Conservation (phyloP, 108 stramenopile genomes). For the Schizochytrium sp. region DNA sequence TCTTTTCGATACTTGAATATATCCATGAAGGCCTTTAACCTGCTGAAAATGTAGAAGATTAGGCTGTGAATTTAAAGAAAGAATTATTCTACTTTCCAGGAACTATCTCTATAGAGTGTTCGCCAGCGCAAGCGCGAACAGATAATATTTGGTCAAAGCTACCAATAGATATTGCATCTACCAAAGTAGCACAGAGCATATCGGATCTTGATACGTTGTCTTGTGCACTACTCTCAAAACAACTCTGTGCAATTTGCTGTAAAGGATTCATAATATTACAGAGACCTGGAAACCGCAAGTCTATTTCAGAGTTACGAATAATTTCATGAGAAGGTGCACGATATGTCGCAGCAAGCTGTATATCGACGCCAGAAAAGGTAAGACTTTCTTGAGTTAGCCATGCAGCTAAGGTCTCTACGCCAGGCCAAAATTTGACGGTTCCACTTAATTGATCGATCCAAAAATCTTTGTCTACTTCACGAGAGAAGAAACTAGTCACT, state of each 20-base stretch:
- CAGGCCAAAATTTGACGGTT: neutral
- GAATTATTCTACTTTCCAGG: no score
- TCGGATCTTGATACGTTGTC: neutral
- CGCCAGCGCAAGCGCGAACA: no score
- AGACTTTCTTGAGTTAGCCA: neutral
- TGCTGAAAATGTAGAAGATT: no score
- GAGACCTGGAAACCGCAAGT: neutral
- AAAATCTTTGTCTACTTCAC: neutral
- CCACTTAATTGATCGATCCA: neutral
- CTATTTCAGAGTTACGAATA: neutral
- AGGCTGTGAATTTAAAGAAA: no score
- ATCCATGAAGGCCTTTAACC: no score
- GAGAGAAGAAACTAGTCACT: neutral
- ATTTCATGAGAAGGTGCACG: neutral
- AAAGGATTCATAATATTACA: neutral
- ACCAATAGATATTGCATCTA: neutral
- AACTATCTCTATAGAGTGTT: no score
- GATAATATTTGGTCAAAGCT: neutral
- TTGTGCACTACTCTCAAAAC: neutral
- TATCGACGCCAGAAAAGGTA: neutral
- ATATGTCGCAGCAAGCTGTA: neutral
- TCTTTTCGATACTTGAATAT: no score
- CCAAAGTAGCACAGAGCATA: neutral
- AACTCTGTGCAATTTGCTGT: neutral
- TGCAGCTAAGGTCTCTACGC: neutral